Evolutionary conservation across 2,329 filamentous ascomycete genomes (phyloP), one percentile per base, ranked within the genome.

Genomic region (Tolypocladium nubicola): DNA sequence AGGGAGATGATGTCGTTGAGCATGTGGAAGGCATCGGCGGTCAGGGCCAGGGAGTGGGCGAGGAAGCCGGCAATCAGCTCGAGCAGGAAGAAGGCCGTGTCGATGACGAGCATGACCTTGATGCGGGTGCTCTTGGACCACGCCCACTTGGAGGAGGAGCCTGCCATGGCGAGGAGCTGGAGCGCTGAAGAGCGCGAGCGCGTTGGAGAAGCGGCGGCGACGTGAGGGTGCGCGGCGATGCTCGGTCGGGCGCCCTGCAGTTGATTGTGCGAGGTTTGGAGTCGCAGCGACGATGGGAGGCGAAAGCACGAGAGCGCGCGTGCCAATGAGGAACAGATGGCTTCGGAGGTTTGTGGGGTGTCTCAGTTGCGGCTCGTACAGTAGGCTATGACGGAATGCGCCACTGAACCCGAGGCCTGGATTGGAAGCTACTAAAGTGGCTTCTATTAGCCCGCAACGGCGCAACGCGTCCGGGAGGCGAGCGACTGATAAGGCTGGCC

Each of bases 21-120:
- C 94, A 99, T 99, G 75, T 99, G 94, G 73, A 99, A 99, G 59
- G 94, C 91, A 76, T 99, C 94, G 56, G 94, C 94, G 69, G 95
- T 91, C 59, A 99, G 82, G 41, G 94, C 94, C 64, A 99, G 82
- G 21, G 94, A 97, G 69, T 92, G 87, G 60, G 96, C 90, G 61
- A 87, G 77, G 77, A 96, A 90, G 60, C 94, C 93, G 60, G 88
- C 85, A 58, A 88, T 84, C 60, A 99, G 76, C 75, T 99, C 94
- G 58, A 97, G 77, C 53, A 96, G 74, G 75, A 99, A 97, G 77
- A 99, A 99, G 45, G 82, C 80, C 55, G 86, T 80, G 75, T 97
- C 93, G 68, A 99, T 96, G 62, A 78, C 87, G 71, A 99, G 85
- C 81, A 99, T 89, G 71, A 97, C 87, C 74, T 89, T 83, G 71